A percentile compares a stretch with the other conserved stretches of the same genome.
These are phyloP conservation scores for Collybiopsis confluens DNA, from an alignment of 768 basidiomycete species.

Conservation along the genomic window DNA sequence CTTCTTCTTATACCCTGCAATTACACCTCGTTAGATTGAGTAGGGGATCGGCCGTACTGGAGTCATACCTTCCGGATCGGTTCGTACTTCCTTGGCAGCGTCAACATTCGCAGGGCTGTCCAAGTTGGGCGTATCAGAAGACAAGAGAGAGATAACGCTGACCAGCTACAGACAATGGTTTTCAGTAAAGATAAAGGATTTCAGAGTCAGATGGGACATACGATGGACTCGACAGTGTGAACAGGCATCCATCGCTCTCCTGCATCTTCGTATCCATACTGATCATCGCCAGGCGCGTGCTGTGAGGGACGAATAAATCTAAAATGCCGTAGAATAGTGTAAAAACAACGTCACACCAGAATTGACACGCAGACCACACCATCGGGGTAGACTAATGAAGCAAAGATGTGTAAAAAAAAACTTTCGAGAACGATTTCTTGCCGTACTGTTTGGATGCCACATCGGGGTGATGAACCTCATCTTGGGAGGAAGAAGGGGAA, in stretches of 20 bases:
- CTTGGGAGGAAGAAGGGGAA: slow-evolving; percentile 88
- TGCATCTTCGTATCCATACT: slow-evolving; percentile 95
- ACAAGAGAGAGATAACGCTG: slow-evolving; percentile 93
- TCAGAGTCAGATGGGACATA: slow-evolving; percentile 32
- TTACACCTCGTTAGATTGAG: slow-evolving; percentile 14
- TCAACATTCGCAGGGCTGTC: slow-evolving; percentile 97
- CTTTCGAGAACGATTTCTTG: neutral
- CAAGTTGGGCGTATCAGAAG: slow-evolving; percentile 84
- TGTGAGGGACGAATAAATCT: slow-evolving; percentile 23
- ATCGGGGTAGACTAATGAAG: slow-evolving; percentile 75
- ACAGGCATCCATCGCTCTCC: slow-evolving; percentile 98
- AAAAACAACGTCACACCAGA: slow-evolving; percentile 46
- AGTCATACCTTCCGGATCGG: slow-evolving; percentile 51
- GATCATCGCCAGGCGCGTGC: slow-evolving; percentile 96
- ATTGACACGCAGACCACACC: slow-evolving; percentile 97
- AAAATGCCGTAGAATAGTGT: neutral
- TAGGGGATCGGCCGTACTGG: neutral
- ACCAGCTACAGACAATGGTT: slow-evolving; percentile 56
- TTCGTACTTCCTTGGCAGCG: slow-evolving; percentile 85
- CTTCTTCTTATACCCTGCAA: slow-evolving; percentile 87
- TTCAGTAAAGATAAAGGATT: slow-evolving; percentile 3
- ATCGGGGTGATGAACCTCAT: slow-evolving; percentile 94
- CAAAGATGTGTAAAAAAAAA: neutral
- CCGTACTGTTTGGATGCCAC: slow-evolving; percentile 96
- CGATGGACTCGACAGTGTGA: slow-evolving; percentile 95